Evolutionary conservation across 75 land plant genomes (phyloP).

Genomic region (Picea glauca): DNA sequence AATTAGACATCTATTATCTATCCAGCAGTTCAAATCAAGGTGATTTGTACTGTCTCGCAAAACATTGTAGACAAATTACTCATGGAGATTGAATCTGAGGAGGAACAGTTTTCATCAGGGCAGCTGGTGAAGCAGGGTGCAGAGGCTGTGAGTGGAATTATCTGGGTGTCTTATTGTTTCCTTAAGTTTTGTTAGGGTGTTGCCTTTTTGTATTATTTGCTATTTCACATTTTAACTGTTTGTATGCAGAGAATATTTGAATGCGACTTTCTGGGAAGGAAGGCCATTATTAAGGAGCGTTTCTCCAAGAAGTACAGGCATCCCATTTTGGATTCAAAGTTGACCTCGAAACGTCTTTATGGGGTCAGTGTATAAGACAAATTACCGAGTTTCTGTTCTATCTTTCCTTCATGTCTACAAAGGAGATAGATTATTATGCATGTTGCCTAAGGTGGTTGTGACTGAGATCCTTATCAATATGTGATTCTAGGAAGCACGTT

Average conservation of each 20-base stretch:
- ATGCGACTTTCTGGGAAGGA: slow-evolving; percentile 72
- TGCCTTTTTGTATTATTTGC: background rate
- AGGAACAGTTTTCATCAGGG: slow-evolving; percentile 20
- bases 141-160: slow-evolving; percentile 78
- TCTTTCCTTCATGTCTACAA: background rate
- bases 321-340: slow-evolving; percentile 80
- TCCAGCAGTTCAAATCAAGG: too few species aligned
- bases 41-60: too few species aligned
- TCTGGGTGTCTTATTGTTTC: background rate
- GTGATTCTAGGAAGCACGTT: slow-evolving; percentile 77
- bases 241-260: slow-evolving; percentile 79
- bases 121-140: slow-evolving; percentile 89
- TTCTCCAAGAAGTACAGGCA: slow-evolving; percentile 97
- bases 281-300: slow-evolving; percentile 77
- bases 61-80: too few species aligned
- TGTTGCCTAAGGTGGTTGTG: background rate
- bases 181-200: background rate
- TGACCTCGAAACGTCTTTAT: slow-evolving; percentile 85
- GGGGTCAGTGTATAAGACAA: slow-evolving; percentile 47
- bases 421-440: background rate
- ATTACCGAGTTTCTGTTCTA: background rate
- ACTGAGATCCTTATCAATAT: background rate
- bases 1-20: too few species aligned
- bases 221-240: background rate
- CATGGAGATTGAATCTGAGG: slow-evolving; percentile 29